Evolutionary conservation across 352 stramenopile species (phyloP), one percentile per base, ranked within the genome.

Genomic region (Elongisporangium senticosum): DNA sequence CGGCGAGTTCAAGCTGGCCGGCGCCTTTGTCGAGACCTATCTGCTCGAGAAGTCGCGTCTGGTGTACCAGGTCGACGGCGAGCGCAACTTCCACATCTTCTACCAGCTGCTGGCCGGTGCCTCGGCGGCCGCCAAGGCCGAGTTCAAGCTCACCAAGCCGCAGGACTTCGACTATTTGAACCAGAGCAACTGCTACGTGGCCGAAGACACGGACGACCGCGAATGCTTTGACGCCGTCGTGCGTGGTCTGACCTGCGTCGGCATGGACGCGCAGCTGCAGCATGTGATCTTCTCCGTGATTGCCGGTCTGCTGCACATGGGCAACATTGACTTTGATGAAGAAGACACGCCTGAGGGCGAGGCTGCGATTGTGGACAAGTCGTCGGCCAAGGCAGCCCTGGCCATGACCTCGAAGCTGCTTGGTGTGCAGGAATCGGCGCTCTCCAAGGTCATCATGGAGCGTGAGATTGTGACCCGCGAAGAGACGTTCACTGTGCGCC

Each of bases 11-110:
- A 91, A 87, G 68, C 75, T 96, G 33, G 82, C 83, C 0, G 87
- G 87, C 52, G 87, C 87, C n/a, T 85, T 91, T 19, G 81, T 96
- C 28, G 85, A 96, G 61, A 96, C 86, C 53, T 95, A 96, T 57
- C 58, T 96, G 68, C 69, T 96, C 13, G 84, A 96, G 62, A 95
- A 95, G 71, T 93, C 84, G 56, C 83, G 86, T 49, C 74, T 96
- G 8, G 86, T 95, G 56, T 89, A 94, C 68, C 87, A 96, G 48
- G 90, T 95, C 39, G 77, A 91, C 40, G 85, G 86, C 39, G 92
- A 98, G 70, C 88, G 94, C 62, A 98, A 98, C 69, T 98, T 98
- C 68, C 94, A 98, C 72, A 95, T 97, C 54, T 98, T 98, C 59
- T 98, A 98, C 68, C 89, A 98, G 68, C 59, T 98, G 43, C 68